Evolutionary conservation across 2,329 filamentous ascomycete genomes (phyloP).

Genomic region (Ascochyta clinopodiicola): DNA sequence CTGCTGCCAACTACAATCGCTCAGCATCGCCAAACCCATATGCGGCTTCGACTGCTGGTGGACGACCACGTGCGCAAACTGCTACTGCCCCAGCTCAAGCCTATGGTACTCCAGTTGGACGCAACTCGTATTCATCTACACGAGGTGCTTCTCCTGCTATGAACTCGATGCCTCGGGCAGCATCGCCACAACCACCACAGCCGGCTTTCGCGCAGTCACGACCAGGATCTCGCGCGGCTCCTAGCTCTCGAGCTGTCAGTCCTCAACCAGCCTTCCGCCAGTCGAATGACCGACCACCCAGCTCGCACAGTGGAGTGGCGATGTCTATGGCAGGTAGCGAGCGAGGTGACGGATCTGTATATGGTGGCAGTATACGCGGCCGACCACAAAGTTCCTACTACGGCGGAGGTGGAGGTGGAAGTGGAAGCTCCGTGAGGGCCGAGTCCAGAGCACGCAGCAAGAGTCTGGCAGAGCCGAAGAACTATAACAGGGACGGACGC

Average conservation of each 20-base stretch:
- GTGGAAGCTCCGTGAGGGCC: slow-evolving; percentile 38
- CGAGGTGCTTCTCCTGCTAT: slow-evolving; percentile 50
- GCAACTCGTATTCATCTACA: slow-evolving; percentile 47
- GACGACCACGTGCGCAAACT: slow-evolving; percentile 48
- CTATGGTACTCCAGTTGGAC: slow-evolving; percentile 40
- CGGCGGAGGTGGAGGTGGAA: slow-evolving; percentile 32
- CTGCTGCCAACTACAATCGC: slow-evolving; percentile 21
- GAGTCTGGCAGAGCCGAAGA: slow-evolving; percentile 84
- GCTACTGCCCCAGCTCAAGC: slow-evolving; percentile 43
- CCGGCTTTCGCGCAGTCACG: slow-evolving; percentile 42
- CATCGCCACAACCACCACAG: slow-evolving; percentile 55
- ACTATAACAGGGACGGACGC: slow-evolving; percentile 84
- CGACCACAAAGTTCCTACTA: slow-evolving; percentile 56
- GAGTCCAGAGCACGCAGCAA: slow-evolving; percentile 70
- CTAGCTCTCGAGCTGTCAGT: slow-evolving; percentile 55
- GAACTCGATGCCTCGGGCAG: slow-evolving; percentile 44
- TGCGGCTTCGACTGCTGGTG: slow-evolving; percentile 42
- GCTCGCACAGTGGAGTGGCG: slow-evolving; percentile 54
- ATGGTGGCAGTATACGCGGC: slow-evolving; percentile 21
- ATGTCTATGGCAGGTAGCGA: slow-evolving; percentile 51
- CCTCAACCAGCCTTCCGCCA: slow-evolving; percentile 60
- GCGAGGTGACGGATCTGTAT: slow-evolving; percentile 46
- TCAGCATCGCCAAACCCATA: slow-evolving; percentile 69
- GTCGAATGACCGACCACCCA: slow-evolving; percentile 57
- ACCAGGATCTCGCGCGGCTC: slow-evolving; percentile 40